Evolutionary conservation across 176 grass and related monocot genomes (phyloP).

Genomic region (Oryza meyeriana): DNA sequence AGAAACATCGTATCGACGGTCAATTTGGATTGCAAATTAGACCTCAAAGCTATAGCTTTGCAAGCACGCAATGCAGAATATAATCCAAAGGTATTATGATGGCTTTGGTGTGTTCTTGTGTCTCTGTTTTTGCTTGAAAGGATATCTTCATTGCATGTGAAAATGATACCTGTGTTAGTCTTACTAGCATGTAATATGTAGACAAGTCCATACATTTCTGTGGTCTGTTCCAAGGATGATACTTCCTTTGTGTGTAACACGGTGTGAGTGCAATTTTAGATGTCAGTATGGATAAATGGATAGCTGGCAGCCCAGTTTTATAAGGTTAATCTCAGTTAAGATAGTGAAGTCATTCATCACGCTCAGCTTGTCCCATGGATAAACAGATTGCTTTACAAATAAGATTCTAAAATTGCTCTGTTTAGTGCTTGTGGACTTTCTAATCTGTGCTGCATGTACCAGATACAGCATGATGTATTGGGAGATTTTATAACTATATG

Average conservation of each 20-base stretch:
- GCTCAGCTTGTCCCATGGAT: not conserved
- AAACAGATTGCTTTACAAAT: conserved; percentile 1
- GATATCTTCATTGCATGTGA: not conserved
- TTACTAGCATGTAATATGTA: not conserved
- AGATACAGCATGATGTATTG: not conserved
- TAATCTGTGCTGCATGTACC: not conserved
- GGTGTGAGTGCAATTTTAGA: not conserved
- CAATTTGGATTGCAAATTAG: conserved; percentile 96
- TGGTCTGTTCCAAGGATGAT: not conserved
- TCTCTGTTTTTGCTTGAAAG: not conserved
- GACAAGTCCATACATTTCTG: not conserved
- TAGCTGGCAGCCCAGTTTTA: not conserved
- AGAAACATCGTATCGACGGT: conserved; percentile 98
- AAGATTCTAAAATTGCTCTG: not conserved
- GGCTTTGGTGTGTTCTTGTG: not conserved
- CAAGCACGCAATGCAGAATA: conserved; percentile 97
- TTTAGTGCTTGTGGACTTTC: not conserved
- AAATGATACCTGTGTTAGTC: not conserved
- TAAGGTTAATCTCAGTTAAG: not conserved
- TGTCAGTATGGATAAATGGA: not conserved
- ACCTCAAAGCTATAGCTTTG: conserved; percentile 90
- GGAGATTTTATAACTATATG: not conserved
- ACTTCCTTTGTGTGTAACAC: not conserved
- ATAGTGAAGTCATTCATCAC: not conserved
- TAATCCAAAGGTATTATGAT: conserved; percentile 78